Conservation (phyloP, 2,329 filamentous ascomycete genomes). For the Botryosphaeria agaves region DNA sequence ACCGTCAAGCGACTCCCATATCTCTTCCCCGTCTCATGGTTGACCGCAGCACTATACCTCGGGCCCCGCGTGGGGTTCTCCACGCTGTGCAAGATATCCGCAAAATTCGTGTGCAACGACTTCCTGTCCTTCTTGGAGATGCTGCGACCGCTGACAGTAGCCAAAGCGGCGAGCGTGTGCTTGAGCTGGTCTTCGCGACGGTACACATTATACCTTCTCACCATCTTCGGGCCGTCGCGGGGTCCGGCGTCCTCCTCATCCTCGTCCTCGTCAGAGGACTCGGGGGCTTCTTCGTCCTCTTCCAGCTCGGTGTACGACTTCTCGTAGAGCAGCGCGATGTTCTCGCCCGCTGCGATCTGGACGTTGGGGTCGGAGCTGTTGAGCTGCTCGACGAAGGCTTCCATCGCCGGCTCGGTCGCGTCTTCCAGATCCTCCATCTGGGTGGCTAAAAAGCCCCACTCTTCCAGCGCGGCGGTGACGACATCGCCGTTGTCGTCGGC, state of each 20-base stretch:
- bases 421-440: constrained; percentile 58
- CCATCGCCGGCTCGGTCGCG: constrained; percentile 53
- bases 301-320: constrained; percentile 43
- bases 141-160: constrained; percentile 40
- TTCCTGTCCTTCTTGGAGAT: constrained; percentile 52
- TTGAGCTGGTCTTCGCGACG: constrained; percentile 44
- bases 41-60: constrained; percentile 45
- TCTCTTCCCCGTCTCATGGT: constrained; percentile 39
- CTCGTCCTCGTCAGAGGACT: constrained; percentile 23
- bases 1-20: constrained; percentile 47
- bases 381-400: constrained; percentile 73
- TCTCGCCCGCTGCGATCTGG: constrained; percentile 60
- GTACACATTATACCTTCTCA: constrained; percentile 52
- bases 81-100: constrained; percentile 47
- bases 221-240: constrained; percentile 21
- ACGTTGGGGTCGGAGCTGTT: constrained; percentile 56
- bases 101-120: constrained; percentile 46
- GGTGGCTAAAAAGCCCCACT: constrained; percentile 68
- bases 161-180: constrained; percentile 39
- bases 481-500: constrained; percentile 53
- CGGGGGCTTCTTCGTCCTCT: constrained; percentile 32
- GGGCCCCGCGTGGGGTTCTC: constrained; percentile 50
- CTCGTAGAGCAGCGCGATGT: constrained; percentile 72
- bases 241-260: constrained; percentile 23
- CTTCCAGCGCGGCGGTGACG: constrained; percentile 57